phyloP scores from a whole-genome alignment of 2,329 filamentous ascomycete genomes.

The Thielaviopsis punctulata region DNA sequence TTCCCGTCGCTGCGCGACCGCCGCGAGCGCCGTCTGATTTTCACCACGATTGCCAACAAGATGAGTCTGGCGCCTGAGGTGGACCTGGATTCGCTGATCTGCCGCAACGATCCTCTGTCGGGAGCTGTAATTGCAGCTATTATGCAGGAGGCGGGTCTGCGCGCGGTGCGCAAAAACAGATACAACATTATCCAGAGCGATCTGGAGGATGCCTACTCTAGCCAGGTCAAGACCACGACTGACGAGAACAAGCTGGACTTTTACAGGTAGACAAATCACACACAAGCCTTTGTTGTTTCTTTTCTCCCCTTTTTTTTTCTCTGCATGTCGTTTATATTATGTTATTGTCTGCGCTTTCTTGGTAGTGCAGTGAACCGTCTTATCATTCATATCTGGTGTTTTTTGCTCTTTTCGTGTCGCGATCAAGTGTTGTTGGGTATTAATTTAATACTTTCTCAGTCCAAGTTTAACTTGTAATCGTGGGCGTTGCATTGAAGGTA shows the following conservation, averaged over 20 bases:
- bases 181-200: slow-evolving; percentile 99
- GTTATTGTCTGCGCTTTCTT: not conserved
- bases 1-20: slow-evolving; percentile 91
- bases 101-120: slow-evolving; percentile 86
- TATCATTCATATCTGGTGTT: not conserved
- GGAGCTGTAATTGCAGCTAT: slow-evolving; percentile 95
- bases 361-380: not conserved
- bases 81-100: slow-evolving; percentile 88
- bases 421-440: not conserved
- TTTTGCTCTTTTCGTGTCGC: not conserved
- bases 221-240: slow-evolving; percentile 70
- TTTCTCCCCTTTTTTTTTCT: not conserved
- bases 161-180: slow-evolving; percentile 89
- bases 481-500: too few relatives aligned
- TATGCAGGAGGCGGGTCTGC: slow-evolving; percentile 94
- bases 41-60: slow-evolving; percentile 88
- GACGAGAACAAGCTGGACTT: slow-evolving; percentile 73
- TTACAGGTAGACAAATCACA: slow-evolving; percentile 47
- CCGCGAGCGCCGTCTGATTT: slow-evolving; percentile 88
- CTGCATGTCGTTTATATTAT: not conserved
- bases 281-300: not conserved
- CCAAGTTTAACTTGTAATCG: too few relatives aligned
- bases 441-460: too few relatives aligned
- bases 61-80: slow-evolving; percentile 97
- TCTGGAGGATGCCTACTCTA: slow-evolving; percentile 90